Percentiles rank a stretch among this genome's conserved stretches.
phyloP scores from a whole-genome alignment of 208 protist species.

The Naegleria fowleri region DNA sequence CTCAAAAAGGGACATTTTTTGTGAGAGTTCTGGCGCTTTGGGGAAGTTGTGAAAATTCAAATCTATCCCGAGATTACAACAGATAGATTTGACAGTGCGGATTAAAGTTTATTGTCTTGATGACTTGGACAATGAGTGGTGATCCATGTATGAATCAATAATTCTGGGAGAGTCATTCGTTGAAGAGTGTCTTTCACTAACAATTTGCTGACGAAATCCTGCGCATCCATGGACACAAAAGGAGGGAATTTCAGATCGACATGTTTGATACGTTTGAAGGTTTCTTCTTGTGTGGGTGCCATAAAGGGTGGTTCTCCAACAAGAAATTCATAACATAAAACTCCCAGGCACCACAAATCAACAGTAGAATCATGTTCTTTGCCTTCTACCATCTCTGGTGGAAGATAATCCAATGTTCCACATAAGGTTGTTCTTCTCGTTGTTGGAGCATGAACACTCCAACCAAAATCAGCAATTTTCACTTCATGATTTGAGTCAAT shows the following conservation, averaged over 20 bases:
- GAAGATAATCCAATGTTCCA: slow-evolving; percentile 98
- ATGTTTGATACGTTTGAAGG: slow-evolving; percentile 77
- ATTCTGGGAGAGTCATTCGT: neutral
- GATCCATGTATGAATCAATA: neutral
- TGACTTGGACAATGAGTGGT: neutral
- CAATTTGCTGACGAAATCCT: slow-evolving; percentile 5
- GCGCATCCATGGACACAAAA: slow-evolving; percentile 65
- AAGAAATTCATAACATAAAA: slow-evolving; percentile 94
- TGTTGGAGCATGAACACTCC: slow-evolving; percentile 92
- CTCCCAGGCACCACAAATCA: slow-evolving; percentile 92
- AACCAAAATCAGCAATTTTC: slow-evolving; percentile 99
- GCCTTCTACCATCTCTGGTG: slow-evolving; percentile 93
- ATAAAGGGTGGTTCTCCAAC: slow-evolving; percentile 87
- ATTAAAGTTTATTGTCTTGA: neutral
- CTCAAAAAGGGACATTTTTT: too few species aligned
- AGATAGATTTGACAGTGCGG: neutral
- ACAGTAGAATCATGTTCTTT: slow-evolving; percentile 74
- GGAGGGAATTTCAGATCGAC: slow-evolving; percentile 77
- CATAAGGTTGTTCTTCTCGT: slow-evolving; percentile 84
- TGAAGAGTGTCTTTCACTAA: neutral
- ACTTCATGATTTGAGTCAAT: slow-evolving; percentile 61
- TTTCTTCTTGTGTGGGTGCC: slow-evolving; percentile 68
- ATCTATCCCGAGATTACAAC: neutral
- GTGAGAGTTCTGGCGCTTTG: too few species aligned
- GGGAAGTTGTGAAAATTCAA: too few species aligned